Percentiles rank a stretch among this genome's conserved stretches.
phyloP scores from a whole-genome alignment of 495 filamentous ascomycete genomes.

The Pyrenula aspistea region DNA sequence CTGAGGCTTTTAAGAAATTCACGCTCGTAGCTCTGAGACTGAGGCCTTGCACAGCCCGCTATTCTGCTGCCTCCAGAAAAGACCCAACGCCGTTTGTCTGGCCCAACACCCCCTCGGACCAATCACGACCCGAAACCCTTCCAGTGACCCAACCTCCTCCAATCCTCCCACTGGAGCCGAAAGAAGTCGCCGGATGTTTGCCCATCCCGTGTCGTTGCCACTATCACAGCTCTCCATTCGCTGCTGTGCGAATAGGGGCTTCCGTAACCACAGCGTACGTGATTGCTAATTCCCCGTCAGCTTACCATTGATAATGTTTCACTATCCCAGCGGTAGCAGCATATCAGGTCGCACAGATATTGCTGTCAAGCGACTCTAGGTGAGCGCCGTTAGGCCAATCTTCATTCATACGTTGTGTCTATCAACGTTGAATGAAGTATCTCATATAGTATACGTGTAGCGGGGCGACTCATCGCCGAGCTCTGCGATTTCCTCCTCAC shows the following conservation, averaged over 20 bases:
- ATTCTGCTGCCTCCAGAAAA: background rate
- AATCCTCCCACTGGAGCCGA: background rate
- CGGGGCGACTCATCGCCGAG: constrained; percentile 57
- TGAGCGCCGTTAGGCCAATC: too few relatives aligned
- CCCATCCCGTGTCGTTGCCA: background rate
- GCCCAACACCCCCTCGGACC: background rate
- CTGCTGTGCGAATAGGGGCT: background rate
- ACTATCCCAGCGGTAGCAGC: background rate
- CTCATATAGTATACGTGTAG: constrained; percentile 44
- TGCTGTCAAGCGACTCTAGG: too few relatives aligned
- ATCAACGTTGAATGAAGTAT: too few relatives aligned
- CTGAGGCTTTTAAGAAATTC: too few relatives aligned
- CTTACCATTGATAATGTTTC: background rate
- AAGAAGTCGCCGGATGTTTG: background rate
- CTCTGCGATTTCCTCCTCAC: constrained; percentile 54
- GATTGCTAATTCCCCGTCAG: background rate
- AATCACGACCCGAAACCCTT: background rate
- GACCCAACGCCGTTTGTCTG: background rate
- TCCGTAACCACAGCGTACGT: background rate
- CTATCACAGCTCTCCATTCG: background rate
- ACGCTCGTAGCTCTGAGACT: too few relatives aligned
- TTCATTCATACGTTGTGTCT: too few relatives aligned
- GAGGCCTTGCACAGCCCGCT: background rate
- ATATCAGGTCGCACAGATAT: too few relatives aligned
- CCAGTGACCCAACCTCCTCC: background rate